Evolutionary conservation across 2,329 filamentous ascomycete genomes (phyloP), one percentile per base, ranked within the genome.

Genomic region (Monilinia aucupariae): DNA sequence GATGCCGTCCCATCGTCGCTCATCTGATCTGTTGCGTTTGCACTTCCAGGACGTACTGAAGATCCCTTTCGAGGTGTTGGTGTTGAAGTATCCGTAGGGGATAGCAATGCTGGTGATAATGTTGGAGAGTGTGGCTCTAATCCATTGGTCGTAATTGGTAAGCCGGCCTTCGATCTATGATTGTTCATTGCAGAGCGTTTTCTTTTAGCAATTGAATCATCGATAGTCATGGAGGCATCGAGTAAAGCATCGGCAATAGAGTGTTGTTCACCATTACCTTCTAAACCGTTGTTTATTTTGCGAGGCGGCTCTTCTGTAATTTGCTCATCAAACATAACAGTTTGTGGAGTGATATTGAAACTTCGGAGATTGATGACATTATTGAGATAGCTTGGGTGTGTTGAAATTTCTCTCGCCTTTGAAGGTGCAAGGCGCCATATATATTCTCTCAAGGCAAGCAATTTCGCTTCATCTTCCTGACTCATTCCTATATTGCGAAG

Each of bases 221-320:
- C 89, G 66, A 94, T 91, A 0, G 89, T 92, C 77, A 91, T 92
- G 0, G 92, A 96, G 8, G 94, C 94, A 75, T 97, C 94, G 37
- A 96, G 80, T 20, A 97, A 79, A 7, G 94, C 94, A 75, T 97
- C 93, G 4, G 90, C 86, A 68, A 97, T 94, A 0, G 92, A 96
- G 68, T 91, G 89, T 45, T 74, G 75, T 39, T 63, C 67, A 61
- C 74, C 70, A 37, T 72, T 68, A 60, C 74, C 69, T 61, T 73
- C 72, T 13, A 75, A 66, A 20, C 77, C 75, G 49, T 72, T 68
- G 65, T 77, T 70, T 32, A 71, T 64, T 65, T 73, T 65, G 68
- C 72, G 71, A 15, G 71, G 62, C 2, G 75, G 72, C 52, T 77
- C 76, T 27, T 79, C 80, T 12, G 85, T 76, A 10, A 84, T 78